Evolutionary conservation across 2,329 filamentous ascomycete genomes (phyloP).

Genomic region (Mollisia scopiformis): DNA sequence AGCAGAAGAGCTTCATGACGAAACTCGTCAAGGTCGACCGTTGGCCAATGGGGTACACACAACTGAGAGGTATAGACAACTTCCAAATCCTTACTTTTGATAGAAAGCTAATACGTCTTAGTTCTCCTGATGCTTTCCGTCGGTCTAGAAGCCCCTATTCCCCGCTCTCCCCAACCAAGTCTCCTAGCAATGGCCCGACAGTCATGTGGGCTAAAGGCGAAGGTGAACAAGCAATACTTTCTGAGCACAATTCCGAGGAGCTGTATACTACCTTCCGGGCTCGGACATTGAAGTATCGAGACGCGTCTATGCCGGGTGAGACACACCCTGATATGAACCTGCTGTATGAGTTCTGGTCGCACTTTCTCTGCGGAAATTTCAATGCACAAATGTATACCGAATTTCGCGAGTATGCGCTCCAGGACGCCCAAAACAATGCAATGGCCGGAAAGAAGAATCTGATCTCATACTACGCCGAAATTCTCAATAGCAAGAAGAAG

Average conservation of each 20-base stretch:
- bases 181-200: conserved; percentile 33
- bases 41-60: conserved; percentile 41
- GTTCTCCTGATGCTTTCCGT: conserved; percentile 30
- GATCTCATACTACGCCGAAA: conserved; percentile 66
- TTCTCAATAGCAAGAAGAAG: conserved; percentile 51
- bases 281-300: conserved; percentile 44
- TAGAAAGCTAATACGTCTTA: conserved; percentile 19
- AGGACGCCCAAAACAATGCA: conserved; percentile 59
- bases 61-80: conserved; percentile 39
- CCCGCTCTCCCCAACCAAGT: conserved; percentile 27
- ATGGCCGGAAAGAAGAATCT: conserved; percentile 63
- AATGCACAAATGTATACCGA: conserved; percentile 76
- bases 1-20: conserved; percentile 49
- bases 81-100: background rate
- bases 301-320: conserved; percentile 38
- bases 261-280: conserved; percentile 42
- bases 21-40: conserved; percentile 41
- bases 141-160: conserved; percentile 32
- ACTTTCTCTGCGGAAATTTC: conserved; percentile 74
- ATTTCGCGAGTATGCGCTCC: conserved; percentile 68
- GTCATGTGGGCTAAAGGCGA: conserved; percentile 42
- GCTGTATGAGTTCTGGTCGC: conserved; percentile 76
- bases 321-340: conserved; percentile 62
- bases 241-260: conserved; percentile 38
- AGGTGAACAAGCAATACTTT: conserved; percentile 36